Evolutionary conservation across 495 filamentous ascomycete genomes (phyloP).

Genomic region (Corynascus novoguineensis): DNA sequence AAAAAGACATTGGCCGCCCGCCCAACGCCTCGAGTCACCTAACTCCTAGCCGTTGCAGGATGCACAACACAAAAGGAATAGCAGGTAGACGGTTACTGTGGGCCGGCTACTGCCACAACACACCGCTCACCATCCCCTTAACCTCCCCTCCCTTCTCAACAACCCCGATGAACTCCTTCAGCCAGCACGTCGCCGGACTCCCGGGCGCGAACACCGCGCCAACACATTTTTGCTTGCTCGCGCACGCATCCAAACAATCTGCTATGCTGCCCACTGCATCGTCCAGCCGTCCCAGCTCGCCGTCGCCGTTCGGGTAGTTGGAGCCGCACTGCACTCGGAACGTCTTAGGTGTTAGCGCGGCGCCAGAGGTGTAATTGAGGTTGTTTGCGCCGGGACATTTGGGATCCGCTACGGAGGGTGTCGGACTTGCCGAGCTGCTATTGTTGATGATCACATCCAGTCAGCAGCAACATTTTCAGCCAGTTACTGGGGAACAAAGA

Average conservation of each 20-base stretch:
- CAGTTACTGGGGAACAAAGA: no score
- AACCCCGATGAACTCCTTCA: conserved; percentile 21
- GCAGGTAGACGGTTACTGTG: not conserved
- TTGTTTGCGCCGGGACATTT: conserved; percentile 17
- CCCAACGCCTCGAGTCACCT: no score
- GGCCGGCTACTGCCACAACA: conserved; percentile 8
- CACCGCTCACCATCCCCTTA: conserved; percentile 6
- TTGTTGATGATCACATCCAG: not conserved
- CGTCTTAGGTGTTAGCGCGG: not conserved
- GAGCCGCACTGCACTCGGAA: conserved; percentile 16
- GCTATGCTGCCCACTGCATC: conserved; percentile 2
- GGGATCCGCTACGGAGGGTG: not conserved
- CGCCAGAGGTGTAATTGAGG: conserved; percentile 14
- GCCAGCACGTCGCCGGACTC: conserved; percentile 16
- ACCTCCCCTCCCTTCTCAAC: not conserved
- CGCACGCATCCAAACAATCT: conserved; percentile 20
- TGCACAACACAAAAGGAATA: no score
- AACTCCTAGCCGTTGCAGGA: no score
- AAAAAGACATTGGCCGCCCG: no score
- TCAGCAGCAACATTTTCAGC: no score
- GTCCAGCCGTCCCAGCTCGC: not conserved
- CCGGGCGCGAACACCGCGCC: conserved; percentile 15
- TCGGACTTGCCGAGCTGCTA: not conserved
- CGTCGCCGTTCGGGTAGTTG: conserved; percentile 20
- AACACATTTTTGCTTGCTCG: conserved; percentile 11